These are phyloP conservation scores for Boletus tylopilopsis DNA, from an alignment of 768 basidiomycete genomes.

Conservation along the genomic window DNA sequence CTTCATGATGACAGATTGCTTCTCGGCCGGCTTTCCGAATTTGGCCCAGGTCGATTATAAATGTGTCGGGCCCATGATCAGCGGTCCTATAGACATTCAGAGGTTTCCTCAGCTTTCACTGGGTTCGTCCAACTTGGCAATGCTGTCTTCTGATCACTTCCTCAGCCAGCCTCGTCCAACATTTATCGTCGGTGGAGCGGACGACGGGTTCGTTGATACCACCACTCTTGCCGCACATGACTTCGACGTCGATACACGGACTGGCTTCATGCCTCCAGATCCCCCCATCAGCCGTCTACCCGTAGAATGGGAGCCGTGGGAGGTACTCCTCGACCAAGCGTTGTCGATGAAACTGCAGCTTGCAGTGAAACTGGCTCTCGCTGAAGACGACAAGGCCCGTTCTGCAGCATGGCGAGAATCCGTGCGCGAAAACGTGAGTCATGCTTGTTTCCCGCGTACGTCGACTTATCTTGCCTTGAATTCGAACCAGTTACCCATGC, in stretches of 20 bases:
- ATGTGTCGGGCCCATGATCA: too few species aligned
- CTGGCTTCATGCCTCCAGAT: constrained; percentile 87
- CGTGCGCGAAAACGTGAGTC: constrained; percentile 46
- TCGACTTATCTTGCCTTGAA: background rate
- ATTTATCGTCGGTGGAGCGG: constrained; percentile 18
- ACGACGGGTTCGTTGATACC: constrained; percentile 40
- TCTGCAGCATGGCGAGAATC: constrained; percentile 52
- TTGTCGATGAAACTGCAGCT: constrained; percentile 47
- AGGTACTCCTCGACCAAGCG: constrained; percentile 52
- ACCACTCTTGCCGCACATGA: constrained; percentile 75
- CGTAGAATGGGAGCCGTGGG: constrained; percentile 67
- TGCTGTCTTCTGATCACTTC: too few species aligned
- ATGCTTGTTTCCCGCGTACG: background rate
- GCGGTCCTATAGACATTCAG: too few species aligned
- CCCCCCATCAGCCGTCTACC: constrained; percentile 66
- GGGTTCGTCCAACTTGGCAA: too few species aligned
- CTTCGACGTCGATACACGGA: constrained; percentile 89
- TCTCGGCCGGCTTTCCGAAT: too few species aligned
- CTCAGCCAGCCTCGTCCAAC: constrained; percentile 34
- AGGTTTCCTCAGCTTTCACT: background rate
- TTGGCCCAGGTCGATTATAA: too few species aligned
- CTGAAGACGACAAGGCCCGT: constrained; percentile 32
- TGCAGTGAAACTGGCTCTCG: constrained; percentile 41
- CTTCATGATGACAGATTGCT: background rate
- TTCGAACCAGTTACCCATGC: constrained; percentile 45